Evolutionary conservation across 371 early-diverging fungal genomes (phyloP).

Genomic region (Funneliformis caledonium): DNA sequence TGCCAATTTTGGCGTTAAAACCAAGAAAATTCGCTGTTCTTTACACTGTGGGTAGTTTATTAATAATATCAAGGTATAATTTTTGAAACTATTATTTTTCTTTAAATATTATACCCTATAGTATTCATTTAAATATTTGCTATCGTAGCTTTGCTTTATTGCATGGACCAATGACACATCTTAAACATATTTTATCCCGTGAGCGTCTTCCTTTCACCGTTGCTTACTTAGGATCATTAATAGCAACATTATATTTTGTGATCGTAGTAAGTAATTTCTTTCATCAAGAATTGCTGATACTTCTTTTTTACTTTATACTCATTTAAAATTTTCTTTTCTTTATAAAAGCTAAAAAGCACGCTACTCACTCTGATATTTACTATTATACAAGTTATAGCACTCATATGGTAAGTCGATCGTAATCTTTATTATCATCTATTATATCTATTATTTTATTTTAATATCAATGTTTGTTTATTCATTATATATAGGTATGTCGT

Average conservation of each 20-base stretch:
- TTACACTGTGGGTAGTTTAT: constrained; percentile 36
- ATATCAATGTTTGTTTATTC: not conserved
- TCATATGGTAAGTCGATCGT: constrained; percentile 30
- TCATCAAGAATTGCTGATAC: not conserved
- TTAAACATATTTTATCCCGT: constrained; percentile 32
- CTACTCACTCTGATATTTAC: constrained; percentile 29
- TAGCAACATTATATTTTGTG: constrained; percentile 35
- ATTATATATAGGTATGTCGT: constrained; percentile 28
- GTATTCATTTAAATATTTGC: not conserved
- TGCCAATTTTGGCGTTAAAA: constrained; percentile 33
- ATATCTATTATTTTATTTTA: not conserved
- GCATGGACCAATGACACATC: constrained; percentile 29
- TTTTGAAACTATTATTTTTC: not conserved
- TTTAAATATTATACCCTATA: not conserved
- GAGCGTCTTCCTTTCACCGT: constrained; percentile 35
- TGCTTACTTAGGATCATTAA: constrained; percentile 34
- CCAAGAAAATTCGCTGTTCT: constrained; percentile 33
- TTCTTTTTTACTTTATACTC: not conserved
- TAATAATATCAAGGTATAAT: constrained; percentile 30
- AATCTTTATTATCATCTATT: not conserved
- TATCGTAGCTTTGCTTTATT: constrained; percentile 22
- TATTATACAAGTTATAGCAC: constrained; percentile 34
- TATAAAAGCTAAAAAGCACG: not conserved
- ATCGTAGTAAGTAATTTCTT: constrained; percentile 2
- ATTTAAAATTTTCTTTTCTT: not conserved